phyloP scores from a whole-genome alignment of 2,329 filamentous ascomycete species.

The Cladophialophora carrionii region DNA sequence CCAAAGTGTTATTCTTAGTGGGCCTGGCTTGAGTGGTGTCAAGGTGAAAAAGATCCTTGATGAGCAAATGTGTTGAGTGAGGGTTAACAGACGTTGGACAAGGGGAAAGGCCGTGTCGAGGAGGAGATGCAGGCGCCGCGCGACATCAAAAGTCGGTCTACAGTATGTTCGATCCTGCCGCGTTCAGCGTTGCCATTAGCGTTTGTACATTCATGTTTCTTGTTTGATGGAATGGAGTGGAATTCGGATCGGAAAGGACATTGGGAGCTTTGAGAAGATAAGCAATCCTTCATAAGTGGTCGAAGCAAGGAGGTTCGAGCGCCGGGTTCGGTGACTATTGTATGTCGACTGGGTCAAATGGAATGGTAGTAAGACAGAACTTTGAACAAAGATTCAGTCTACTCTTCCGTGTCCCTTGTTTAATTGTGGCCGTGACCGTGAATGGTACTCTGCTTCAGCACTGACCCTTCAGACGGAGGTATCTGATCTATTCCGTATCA shows the following conservation, averaged over 20 bases:
- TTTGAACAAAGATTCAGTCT: background rate
- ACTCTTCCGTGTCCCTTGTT: background rate
- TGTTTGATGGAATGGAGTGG: background rate
- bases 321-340: background rate
- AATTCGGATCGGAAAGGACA: background rate
- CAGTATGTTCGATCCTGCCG: background rate
- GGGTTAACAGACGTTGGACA: background rate
- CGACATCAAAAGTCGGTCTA: background rate
- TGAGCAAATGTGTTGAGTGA: background rate
- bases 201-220: background rate
- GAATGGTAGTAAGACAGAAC: background rate
- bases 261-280: background rate
- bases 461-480: no score
- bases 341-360: background rate
- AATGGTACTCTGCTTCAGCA: background rate
- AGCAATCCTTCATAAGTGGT: background rate
- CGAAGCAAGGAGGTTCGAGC: background rate
- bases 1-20: constrained; percentile 35
- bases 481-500: background rate
- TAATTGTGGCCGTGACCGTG: background rate
- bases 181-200: constrained; percentile 8
- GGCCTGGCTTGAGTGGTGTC: constrained; percentile 32
- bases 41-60: constrained; percentile 31
- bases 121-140: background rate
- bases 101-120: background rate